Conservation (phyloP, 1,139 yeast species). For the Blastobotrys petasosporus region DNA sequence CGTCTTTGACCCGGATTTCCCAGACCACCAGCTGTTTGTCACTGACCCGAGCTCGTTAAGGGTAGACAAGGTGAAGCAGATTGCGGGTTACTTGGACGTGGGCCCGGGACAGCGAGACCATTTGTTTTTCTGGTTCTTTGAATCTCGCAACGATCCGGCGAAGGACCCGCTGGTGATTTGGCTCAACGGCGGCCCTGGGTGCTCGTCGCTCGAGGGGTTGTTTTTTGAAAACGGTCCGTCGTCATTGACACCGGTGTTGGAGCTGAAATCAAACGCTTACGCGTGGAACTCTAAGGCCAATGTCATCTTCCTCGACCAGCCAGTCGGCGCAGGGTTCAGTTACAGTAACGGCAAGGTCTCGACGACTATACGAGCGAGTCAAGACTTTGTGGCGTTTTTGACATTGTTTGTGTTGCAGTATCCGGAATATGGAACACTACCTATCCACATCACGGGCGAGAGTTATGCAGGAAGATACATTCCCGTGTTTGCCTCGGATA, state of each 20-base stretch:
- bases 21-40: constrained; percentile 26
- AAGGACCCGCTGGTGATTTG: constrained; percentile 61
- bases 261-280: constrained; percentile 52
- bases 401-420: constrained; percentile 85
- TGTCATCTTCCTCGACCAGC: constrained; percentile 65
- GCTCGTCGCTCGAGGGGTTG: constrained; percentile 37
- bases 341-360: constrained; percentile 33
- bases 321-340: constrained; percentile 72
- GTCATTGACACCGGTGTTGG: constrained; percentile 35
- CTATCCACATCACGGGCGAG: constrained; percentile 96
- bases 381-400: constrained; percentile 85
- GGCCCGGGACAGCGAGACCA: constrained; percentile 73
- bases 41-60: constrained; percentile 28
- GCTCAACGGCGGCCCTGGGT: constrained; percentile 78
- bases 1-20: constrained; percentile 12
- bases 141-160: constrained; percentile 59
- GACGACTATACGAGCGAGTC: constrained; percentile 26
- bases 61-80: constrained; percentile 43
- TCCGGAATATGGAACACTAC: constrained; percentile 67
- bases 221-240: constrained; percentile 25
- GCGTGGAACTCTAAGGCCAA: constrained; percentile 69
- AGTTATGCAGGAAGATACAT: constrained; percentile 98
- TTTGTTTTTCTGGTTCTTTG: constrained; percentile 75
- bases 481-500: constrained; percentile 87
- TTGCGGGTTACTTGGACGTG: constrained; percentile 60